A percentile compares a stretch with the other conserved stretches of the same genome.
Conservation (phyloP, 129 eudicot species). For the Pseudognaphalium luteoalbum region DNA sequence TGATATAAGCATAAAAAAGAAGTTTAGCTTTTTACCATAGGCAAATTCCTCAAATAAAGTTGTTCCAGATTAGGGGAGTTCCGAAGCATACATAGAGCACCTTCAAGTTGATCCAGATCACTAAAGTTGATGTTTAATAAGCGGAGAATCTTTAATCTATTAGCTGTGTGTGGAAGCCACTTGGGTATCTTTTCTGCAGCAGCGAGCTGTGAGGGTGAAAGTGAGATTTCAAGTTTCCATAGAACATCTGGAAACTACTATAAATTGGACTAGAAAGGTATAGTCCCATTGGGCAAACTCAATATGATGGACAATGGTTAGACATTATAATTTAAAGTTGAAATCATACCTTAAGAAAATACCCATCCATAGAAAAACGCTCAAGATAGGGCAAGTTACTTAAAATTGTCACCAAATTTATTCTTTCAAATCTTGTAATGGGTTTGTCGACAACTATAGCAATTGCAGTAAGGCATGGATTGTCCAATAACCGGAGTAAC, state of each 20-base stretch:
- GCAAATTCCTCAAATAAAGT: neutral
- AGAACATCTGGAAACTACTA: too few relatives aligned
- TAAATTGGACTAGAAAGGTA: too few relatives aligned
- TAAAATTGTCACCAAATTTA: neutral
- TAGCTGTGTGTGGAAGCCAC: constrained; percentile 1
- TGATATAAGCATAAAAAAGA: too few relatives aligned
- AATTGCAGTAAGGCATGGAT: neutral
- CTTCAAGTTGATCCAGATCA: constrained; percentile 17
- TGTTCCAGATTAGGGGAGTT: constrained; percentile 5
- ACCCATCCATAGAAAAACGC: neutral
- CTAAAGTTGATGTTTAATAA: neutral
- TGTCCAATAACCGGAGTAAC: neutral
- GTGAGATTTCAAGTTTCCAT: neutral
- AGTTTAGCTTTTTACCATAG: neutral
- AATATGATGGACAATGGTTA: too few relatives aligned
- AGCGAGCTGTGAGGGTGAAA: neutral
- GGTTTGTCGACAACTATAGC: neutral
- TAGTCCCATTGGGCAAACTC: too few relatives aligned
- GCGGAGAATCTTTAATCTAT: neutral
- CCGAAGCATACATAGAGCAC: constrained; percentile 25
- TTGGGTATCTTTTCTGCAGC: constrained; percentile 11
- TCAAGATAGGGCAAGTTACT: neutral
- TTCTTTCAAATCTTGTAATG: neutral
- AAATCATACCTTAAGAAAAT: constrained; percentile 15
- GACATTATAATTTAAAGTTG: neutral